Base-by-base conservation (phyloP, 2,329 filamentous ascomycete genomes). In the Penicillium sp. region DNA sequence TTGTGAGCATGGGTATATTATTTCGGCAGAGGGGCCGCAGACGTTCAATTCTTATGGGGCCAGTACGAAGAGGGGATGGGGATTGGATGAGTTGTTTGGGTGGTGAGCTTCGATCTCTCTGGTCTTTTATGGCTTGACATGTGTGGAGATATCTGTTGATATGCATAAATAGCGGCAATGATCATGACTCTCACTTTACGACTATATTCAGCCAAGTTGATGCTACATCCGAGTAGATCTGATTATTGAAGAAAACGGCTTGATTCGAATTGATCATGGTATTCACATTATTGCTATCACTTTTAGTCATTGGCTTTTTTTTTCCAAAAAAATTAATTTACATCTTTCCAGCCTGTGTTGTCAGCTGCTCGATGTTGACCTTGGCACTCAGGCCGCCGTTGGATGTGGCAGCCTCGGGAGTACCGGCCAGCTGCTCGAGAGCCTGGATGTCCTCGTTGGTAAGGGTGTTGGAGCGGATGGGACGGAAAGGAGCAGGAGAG, bases 401-500 rank as follows among this genome's bases (percentile, higher is more conserved):
- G 13, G 69, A 66, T 17, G 67, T 53, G 19, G 58, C 61, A 10
- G 65, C 64, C 23, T 64, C 58, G 21, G 67, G 65, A 6, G 64
- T 63, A 23, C 66, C 56, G 37, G 71, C 70, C 54, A 80, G 68
- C 56, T 73, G 67, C 58, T 80, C 76, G 31, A 80, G 70, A 21
- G 77, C 78, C 54, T 77, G 69, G 19, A 80, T 63, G 56, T 80
- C 78, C 19, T 77, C 76, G 41, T 76, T 68, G 23, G 76, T 77
- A 53, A 79, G 70, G 33, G 80, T 80, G 61, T 84, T 81, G 47
- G 82, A 80, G 56, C 84, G 80, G 62, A 80, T 81, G 9, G 82
- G 82, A 59, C 83, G 82, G 77, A 86, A 84, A 9, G 86, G 80
- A 48, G 87, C 81, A 21, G 89, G 89, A 41, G 88, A 91, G 35